Evolutionary conservation across 2,329 filamentous ascomycete genomes (phyloP), one percentile per base, ranked within the genome.

Genomic region (Penicillium crustosum): DNA sequence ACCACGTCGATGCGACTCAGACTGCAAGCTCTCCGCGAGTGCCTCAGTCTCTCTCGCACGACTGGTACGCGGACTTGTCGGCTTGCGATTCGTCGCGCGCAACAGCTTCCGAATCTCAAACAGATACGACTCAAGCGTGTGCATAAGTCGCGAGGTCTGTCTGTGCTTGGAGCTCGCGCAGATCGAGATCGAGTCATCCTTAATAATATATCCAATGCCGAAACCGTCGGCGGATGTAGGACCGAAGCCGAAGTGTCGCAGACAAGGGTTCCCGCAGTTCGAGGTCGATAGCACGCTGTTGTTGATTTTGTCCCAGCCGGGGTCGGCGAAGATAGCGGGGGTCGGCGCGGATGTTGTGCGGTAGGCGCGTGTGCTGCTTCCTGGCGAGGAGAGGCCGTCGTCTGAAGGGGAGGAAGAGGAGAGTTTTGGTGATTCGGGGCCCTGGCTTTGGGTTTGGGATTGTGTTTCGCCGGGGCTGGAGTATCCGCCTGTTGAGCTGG

Each of bases 201-300:
- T 99, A 83, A 99, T 97, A 69, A 99, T 97, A 78, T 99, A 99
- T 2, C 94, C 94, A 55, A 99, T 97, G 31, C 94, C 94, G 70
- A 97, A 97, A 0, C 94, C 94, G 64, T 97, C 92, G 2, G 88
- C 93, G 0, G 90, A 93, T 0, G 93, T 96, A 1, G 94, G 94
- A 0, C 94, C 94, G 72, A 99, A 99, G 4, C 94, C 94, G 68
- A 99, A 99, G 68, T 97, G 93, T 2, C 94, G 87, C 19, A 99
- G 86, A 0, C 89, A 91, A 0, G 94, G 94, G 75, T 97, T 99
- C 58, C 94, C 94, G 75, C 94, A 99, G 80, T 99, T 99, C n/a
- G 93, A 97, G 0, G 94, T 97, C 7, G 91, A 96, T 39, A 99
- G 81, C 63, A 97, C 91, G 9, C 93, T 97, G 62, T 85, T 95